These are phyloP conservation scores for Tuber brumale DNA, from an alignment of 495 filamentous ascomycete genomes.

Conservation along the genomic window DNA sequence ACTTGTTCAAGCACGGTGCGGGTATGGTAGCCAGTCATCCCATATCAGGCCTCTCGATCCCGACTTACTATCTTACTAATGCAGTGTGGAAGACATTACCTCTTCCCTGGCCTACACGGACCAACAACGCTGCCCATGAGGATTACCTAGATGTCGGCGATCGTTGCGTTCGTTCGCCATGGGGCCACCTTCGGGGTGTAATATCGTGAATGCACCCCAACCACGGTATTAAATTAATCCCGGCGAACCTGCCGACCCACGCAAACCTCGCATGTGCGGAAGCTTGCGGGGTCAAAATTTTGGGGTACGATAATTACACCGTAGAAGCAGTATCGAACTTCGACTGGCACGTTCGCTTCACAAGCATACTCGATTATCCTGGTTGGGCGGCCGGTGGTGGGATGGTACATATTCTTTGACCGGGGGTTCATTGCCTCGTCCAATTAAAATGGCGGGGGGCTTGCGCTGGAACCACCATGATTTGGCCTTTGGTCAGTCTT, in stretches of 20 bases:
- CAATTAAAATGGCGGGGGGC: background rate
- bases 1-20: background rate
- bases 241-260: slow-evolving; percentile 3
- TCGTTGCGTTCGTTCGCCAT: background rate
- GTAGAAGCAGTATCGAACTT: background rate
- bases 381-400: background rate
- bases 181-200: background rate
- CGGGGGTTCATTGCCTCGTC: background rate
- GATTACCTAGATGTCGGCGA: background rate
- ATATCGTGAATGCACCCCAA: background rate
- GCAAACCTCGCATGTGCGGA: background rate
- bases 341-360: background rate
- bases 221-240: slow-evolving; percentile 2
- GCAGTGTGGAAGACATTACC: background rate
- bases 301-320: background rate
- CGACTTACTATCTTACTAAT: background rate
- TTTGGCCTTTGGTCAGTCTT: background rate
- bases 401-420: background rate
- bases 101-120: background rate
- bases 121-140: background rate
- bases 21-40: background rate
- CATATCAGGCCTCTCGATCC: slow-evolving; percentile 1
- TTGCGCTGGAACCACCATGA: background rate
- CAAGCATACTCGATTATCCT: background rate
- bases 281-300: background rate